phyloP scores from a whole-genome alignment of 176 grass and related monocot genomes.

The Avena sativa region DNA sequence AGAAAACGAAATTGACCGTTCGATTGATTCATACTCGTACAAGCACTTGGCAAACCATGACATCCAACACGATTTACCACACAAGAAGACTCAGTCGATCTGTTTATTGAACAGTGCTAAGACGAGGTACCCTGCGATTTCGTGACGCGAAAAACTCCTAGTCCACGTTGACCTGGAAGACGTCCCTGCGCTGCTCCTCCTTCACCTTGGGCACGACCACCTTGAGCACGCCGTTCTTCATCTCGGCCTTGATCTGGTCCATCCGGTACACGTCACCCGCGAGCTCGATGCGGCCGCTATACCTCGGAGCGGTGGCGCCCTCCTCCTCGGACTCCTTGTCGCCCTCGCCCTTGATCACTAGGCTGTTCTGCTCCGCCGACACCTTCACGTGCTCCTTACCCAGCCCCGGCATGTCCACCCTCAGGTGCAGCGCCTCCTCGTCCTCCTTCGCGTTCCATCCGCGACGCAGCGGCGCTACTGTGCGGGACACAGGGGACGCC shows the following conservation, averaged over 20 bases:
- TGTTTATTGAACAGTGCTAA: background rate
- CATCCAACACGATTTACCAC: background rate
- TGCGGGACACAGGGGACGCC: constrained; percentile 6
- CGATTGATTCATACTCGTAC: background rate
- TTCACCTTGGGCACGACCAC: constrained; percentile 88
- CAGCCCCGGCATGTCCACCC: constrained; percentile 85
- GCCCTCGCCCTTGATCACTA: constrained; percentile 69
- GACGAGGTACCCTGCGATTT: background rate
- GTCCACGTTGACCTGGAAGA: constrained; percentile 72
- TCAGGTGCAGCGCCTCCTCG: constrained; percentile 60
- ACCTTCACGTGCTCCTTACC: constrained; percentile 86
- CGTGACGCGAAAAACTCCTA: constrained; percentile 3
- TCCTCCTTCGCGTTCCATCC: constrained; percentile 79
- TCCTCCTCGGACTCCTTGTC: constrained; percentile 59
- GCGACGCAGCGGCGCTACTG: constrained; percentile 25
- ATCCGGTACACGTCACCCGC: constrained; percentile 61
- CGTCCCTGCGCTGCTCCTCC: constrained; percentile 72
- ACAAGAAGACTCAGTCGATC: background rate
- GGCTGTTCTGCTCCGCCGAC: constrained; percentile 51
- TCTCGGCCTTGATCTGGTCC: constrained; percentile 93
- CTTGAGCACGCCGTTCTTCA: constrained; percentile 94
- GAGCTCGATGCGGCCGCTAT: constrained; percentile 68
- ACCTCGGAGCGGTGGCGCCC: constrained; percentile 27
- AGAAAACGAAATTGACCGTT: background rate
- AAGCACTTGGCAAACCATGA: background rate